Base-by-base conservation (phyloP, 345 rosid genomes). In the Toxicodendron radicans region DNA sequence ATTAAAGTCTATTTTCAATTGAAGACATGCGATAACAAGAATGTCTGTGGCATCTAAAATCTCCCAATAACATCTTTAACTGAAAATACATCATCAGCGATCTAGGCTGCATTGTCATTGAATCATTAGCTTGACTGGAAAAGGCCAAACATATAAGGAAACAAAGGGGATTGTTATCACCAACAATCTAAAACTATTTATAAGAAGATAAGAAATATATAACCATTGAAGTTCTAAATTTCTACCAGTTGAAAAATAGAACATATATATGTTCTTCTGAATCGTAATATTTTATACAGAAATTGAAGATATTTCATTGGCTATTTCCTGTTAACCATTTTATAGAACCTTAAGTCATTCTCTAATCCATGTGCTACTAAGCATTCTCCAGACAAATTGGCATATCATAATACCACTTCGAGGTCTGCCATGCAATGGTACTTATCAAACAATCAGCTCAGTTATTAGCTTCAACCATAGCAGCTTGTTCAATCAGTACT, bases 191-290 rank as follows among this genome's bases (percentile, higher is more conserved):
- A 49, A 18, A 67, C 4, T 17, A 38, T 38, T 2, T 35, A 38
- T 38, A 38, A 38, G 1, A 38, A 38, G 7, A 38, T 38, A 38
- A 38, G 43, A 38, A 38, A 38, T 0, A 38, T 0, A 7, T 38
- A 38, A 38, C 43, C 43, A 38, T 38, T 7, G 43, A 66, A 35
- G 18, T 35, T 54, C 63, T 38, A 20, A 17, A 24, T 20, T 70
- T 57, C 33, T 70, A 41, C 52, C 32, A 48, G 38, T 21, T 58
- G 52, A 58, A 54, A 70, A 41, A 4, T 24, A 53, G 21, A 46
- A 6, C 35, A 23, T 45, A 46, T 65, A 51, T 61, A 72, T 32
- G 64, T 33, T 51, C 23, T 43, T 71, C 62, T 68, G 41, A 51
- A 61, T 5, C 13, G n/a, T 13, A 48, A 21, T 11, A 21, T n/a